A percentile compares a stretch with the other conserved stretches of the same genome.
Evolutionary conservation across 2,329 filamentous ascomycete genomes (phyloP).

Genomic region (Apiospora sp.): DNA sequence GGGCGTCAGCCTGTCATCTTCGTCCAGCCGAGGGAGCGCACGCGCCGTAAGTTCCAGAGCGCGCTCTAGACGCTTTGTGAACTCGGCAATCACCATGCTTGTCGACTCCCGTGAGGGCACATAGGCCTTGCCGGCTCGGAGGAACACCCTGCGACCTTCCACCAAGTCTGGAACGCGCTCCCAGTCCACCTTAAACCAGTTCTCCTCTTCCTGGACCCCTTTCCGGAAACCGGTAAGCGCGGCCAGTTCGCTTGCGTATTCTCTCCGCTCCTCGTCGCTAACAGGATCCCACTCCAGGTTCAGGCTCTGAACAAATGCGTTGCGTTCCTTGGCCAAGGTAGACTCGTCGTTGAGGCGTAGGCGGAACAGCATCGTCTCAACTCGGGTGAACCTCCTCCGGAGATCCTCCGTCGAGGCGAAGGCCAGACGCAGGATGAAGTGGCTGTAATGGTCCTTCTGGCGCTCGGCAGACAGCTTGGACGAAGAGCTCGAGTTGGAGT

Average conservation of each 20-base stretch:
- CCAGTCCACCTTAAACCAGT: conserved; percentile 98
- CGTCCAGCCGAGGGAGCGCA: conserved; percentile 88
- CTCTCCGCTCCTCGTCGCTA: conserved; percentile 76
- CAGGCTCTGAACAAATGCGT: conserved; percentile 78
- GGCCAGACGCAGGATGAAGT: conserved; percentile 94
- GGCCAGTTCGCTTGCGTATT: conserved; percentile 67
- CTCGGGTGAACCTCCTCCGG: conserved; percentile 81
- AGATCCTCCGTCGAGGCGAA: conserved; percentile 93
- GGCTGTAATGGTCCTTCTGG: conserved; percentile 95
- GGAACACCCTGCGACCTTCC: conserved; percentile 77
- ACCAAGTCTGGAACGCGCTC: conserved; percentile 90
- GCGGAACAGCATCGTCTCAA: conserved; percentile 90
- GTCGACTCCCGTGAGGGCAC: conserved; percentile 87
- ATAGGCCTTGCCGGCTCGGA: conserved; percentile 86
- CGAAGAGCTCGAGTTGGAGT: conserved; percentile 41
- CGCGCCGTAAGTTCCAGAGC: conserved; percentile 91
- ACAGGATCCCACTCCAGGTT: conserved; percentile 88
- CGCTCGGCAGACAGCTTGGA: conserved; percentile 73
- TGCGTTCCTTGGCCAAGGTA: conserved; percentile 66
- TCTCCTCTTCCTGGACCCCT: conserved; percentile 73
- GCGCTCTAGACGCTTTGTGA: conserved; percentile 78
- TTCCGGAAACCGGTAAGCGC: conserved; percentile 53
- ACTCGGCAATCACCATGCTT: conserved; percentile 90
- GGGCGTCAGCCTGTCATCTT: conserved; percentile 86
- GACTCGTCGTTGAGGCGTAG: conserved; percentile 83